phyloP scores from a whole-genome alignment of 169 alveolate genomes.

The Cryptosporidium sp. region DNA sequence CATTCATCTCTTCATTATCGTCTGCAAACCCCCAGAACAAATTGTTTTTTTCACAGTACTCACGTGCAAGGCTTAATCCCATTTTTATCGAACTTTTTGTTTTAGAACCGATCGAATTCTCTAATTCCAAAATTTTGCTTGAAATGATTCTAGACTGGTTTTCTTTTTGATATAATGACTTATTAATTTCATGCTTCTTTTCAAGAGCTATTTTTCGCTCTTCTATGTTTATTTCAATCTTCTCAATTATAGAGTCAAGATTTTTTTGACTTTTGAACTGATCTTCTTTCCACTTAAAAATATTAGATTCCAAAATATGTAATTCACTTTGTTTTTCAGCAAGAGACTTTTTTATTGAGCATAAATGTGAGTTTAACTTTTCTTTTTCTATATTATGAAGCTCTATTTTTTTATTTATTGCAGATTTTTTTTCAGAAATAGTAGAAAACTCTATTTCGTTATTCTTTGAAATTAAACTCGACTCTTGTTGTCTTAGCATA shows the following conservation, averaged over 20 bases:
- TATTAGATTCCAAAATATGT: background rate
- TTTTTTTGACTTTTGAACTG: background rate
- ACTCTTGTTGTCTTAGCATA: conserved; percentile 13
- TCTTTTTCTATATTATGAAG: conserved; percentile 9
- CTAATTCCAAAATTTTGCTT: conserved; percentile 18
- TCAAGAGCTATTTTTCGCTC: conserved; percentile 20
- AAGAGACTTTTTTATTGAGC: conserved; percentile 19
- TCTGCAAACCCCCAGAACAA: conserved; percentile 8
- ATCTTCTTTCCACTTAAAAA: conserved; percentile 19
- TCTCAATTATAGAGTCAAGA: background rate
- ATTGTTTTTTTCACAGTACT: conserved; percentile 9
- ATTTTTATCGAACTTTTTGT: conserved; percentile 28
- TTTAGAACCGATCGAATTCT: background rate
- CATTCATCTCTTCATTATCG: background rate
- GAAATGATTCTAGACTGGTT: background rate
- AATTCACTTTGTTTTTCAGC: conserved; percentile 16
- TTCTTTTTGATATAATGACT: conserved; percentile 11
- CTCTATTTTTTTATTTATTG: conserved; percentile 12
- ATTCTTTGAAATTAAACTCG: conserved; percentile 26
- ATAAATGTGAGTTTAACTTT: conserved; percentile 17
- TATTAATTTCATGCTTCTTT: conserved; percentile 48
- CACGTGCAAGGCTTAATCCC: conserved; percentile 37
- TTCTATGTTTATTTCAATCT: background rate
- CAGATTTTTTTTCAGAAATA: conserved; percentile 22
- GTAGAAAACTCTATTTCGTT: conserved; percentile 23